Evolutionary conservation across 129 eudicot species (phyloP).

Genomic region (Tanacetum coccineum): DNA sequence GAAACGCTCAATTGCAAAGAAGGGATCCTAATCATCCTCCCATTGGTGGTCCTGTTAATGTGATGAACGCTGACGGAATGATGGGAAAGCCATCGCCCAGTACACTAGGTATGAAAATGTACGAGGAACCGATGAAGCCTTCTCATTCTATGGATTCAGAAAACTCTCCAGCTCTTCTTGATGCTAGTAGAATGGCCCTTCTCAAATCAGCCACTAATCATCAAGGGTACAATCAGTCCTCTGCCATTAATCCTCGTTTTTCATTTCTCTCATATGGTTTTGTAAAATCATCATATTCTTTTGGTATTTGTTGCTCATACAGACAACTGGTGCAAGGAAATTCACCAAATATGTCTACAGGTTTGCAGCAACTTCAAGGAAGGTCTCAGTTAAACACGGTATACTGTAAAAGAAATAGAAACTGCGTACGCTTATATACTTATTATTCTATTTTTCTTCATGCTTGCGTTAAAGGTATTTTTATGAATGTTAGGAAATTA

Average conservation of each 20-base stretch:
- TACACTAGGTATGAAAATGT: slow-evolving; percentile 73
- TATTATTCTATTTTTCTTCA: slow-evolving; percentile 9
- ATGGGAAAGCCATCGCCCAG: slow-evolving; percentile 85
- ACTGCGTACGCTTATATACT: slow-evolving; percentile 2
- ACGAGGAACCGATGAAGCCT: slow-evolving; percentile 78
- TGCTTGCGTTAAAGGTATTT: slow-evolving; percentile 4
- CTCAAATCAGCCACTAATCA: slow-evolving; percentile 80
- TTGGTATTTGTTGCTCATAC: slow-evolving; percentile 44
- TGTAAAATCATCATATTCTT: slow-evolving; percentile 19
- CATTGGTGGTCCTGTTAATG: slow-evolving; percentile 59
- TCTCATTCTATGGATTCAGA: slow-evolving; percentile 83
- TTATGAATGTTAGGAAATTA: slow-evolving; percentile 54
- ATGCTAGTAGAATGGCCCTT: slow-evolving; percentile 88
- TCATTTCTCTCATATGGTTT: slow-evolving; percentile 7
- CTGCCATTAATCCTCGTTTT: slow-evolving; percentile 1
- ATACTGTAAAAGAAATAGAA: slow-evolving; percentile 20
- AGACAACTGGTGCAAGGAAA: slow-evolving; percentile 89
- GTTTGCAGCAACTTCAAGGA: slow-evolving; percentile 92
- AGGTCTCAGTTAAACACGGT: slow-evolving; percentile 70
- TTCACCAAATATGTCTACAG: slow-evolving; percentile 68
- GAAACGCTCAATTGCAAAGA: slow-evolving; percentile 89
- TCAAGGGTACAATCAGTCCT: slow-evolving; percentile 64
- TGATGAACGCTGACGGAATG: slow-evolving; percentile 70
- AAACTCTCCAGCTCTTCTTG: slow-evolving; percentile 67
- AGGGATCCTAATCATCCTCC: slow-evolving; percentile 92